Evolutionary conservation across 345 rosid genomes (phyloP).

Genomic region (Heritiera littoralis): DNA sequence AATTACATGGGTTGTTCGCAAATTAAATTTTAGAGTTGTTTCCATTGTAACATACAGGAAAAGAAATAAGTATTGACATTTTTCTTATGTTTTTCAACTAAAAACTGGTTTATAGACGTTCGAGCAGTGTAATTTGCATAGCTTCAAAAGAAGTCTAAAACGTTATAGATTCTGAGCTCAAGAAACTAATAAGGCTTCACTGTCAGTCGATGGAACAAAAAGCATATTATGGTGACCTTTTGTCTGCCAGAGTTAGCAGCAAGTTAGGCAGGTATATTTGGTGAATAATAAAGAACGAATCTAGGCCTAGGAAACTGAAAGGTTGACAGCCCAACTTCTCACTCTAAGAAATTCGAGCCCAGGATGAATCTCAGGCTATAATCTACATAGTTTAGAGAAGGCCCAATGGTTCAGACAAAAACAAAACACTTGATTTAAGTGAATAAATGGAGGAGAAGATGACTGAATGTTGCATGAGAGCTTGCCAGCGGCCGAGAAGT

Average conservation of each 20-base stretch:
- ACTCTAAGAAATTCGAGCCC: background rate
- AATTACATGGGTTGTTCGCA: slow-evolving; percentile 1
- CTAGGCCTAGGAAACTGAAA: no score
- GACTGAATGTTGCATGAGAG: background rate
- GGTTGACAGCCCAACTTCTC: background rate
- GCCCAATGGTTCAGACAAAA: slow-evolving; percentile 11
- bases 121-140: no score
- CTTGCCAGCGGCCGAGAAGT: background rate
- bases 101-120: no score
- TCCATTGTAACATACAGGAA: background rate
- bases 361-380: background rate
- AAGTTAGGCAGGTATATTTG: no score
- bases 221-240: no score
- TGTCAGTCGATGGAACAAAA: no score
- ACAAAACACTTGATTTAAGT: background rate
- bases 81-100: background rate
- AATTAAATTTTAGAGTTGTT: background rate
- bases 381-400: background rate
- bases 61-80: background rate
- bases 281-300: no score
- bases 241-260: no score
- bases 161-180: no score
- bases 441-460: background rate
- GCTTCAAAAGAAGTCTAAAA: no score
- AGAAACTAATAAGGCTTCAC: no score